A percentile compares a stretch with the other conserved stretches of the same genome.
Evolutionary conservation across 1,284 basidiomycete species (phyloP).

Genomic region (Lentinus polychrous): DNA sequence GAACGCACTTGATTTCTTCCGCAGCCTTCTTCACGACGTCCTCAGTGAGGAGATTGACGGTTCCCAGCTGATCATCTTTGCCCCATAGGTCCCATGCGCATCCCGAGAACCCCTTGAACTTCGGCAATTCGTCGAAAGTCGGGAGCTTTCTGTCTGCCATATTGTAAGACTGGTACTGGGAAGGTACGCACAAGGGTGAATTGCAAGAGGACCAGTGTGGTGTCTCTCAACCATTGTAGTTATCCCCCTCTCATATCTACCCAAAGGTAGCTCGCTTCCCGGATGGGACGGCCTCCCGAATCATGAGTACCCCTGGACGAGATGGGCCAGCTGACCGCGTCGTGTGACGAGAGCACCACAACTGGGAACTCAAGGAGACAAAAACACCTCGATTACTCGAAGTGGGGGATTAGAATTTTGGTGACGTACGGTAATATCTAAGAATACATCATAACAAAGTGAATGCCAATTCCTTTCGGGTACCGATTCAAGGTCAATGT

Average conservation of each 20-base stretch:
- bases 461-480: no score
- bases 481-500: no score
- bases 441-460: no score
- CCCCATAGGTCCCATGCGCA: slow-evolving; percentile 76
- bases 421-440: background rate
- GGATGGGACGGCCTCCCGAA: background rate
- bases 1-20: slow-evolving; percentile 51
- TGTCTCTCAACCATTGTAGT: background rate
- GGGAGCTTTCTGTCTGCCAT: slow-evolving; percentile 31
- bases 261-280: background rate
- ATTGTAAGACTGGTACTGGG: slow-evolving; percentile 1
- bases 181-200: no score
- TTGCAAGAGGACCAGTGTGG: no score
- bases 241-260: background rate
- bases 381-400: no score
- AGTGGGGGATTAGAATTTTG: no score
- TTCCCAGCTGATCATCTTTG: slow-evolving; percentile 61
- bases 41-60: slow-evolving; percentile 62
- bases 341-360: background rate
- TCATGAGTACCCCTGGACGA: background rate
- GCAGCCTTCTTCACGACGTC: slow-evolving; percentile 54
- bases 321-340: background rate
- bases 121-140: slow-evolving; percentile 54
- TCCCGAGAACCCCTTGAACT: slow-evolving; percentile 48
- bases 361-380: background rate